Percentiles rank a stretch among this genome's conserved stretches.
Conservation (phyloP, 1,284 basidiomycete genomes). For the Trametes polyzona region DNA sequence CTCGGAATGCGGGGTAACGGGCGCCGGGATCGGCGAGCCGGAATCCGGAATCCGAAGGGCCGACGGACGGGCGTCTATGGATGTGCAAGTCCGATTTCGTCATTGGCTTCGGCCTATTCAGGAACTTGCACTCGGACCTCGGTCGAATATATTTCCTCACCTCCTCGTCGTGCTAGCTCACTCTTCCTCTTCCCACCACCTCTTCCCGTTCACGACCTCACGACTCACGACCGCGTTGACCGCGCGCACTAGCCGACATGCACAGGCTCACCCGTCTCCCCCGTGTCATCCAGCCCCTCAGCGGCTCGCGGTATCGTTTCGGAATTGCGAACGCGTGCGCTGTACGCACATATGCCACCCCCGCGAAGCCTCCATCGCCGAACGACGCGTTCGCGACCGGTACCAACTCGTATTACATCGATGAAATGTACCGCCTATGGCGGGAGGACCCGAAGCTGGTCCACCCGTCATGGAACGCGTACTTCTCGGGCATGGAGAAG, state of each 20-base stretch:
- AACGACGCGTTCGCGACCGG: slow-evolving; percentile 89
- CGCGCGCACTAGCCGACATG: slow-evolving; percentile 10
- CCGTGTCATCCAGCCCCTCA: slow-evolving; percentile 25
- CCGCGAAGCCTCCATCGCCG: slow-evolving; percentile 59
- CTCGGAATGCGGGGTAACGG: not conserved
- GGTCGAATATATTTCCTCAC: slow-evolving; percentile 10
- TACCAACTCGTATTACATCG: slow-evolving; percentile 93
- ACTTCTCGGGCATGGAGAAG: slow-evolving; percentile 93
- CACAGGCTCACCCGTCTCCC: slow-evolving; percentile 27
- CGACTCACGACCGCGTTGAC: slow-evolving; percentile 7
- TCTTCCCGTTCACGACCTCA: slow-evolving; percentile 10
- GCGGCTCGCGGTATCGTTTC: slow-evolving; percentile 24
- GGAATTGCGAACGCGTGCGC: slow-evolving; percentile 13
- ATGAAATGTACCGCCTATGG: slow-evolving; percentile 95
- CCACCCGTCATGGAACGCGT: slow-evolving; percentile 93
- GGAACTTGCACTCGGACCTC: not conserved
- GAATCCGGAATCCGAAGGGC: slow-evolving; percentile 4
- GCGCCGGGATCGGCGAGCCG: not conserved
- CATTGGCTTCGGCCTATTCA: slow-evolving; percentile 3
- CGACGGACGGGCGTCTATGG: slow-evolving; percentile 6
- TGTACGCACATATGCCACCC: slow-evolving; percentile 52
- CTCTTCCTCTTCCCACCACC: not conserved
- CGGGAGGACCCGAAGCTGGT: slow-evolving; percentile 90
- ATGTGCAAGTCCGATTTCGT: not conserved
- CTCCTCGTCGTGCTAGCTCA: not conserved